Base-by-base conservation (phyloP, 805 yeast species). In the Zygosaccharomyces siamensis region DNA sequence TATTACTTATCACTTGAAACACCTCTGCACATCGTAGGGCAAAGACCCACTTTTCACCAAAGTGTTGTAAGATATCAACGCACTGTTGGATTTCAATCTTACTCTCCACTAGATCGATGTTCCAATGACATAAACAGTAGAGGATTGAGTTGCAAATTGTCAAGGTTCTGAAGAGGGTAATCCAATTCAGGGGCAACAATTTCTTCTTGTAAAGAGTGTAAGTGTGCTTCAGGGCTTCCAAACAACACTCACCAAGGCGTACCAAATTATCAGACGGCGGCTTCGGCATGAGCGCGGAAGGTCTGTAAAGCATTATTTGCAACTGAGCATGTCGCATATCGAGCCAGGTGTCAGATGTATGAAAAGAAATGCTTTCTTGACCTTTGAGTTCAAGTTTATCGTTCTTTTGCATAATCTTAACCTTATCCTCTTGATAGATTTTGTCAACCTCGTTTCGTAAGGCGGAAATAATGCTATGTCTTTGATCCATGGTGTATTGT, bases 131-230 rank as follows among this genome's bases (percentile, higher is more conserved):
- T 16, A 77, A 52, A 54, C 80, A 76, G 54, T 70, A 74, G 2
- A 77, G 55, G 16, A 77, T 64, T 1, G 77, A 72, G 18, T 78
- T 71, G 58, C 79, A 75, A n/a, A 70, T 69, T 12, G 75, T 71
- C 27, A 77, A 50, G 23, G 77, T 71, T 45, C 78, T 65, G 53
- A 74, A 72, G 7, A 74, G 56, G 1, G 79, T 74, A 18, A 75
- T 72, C 81, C 81, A 77, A 48, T 74, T 76, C 49, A 74, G 58
- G 0, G 80, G 81, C 28, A 77, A 57, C 36, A 72, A 55, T 43
- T 71, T 73, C 7, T 73, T 66, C 36, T 72, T 69, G 61, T 73
- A 77, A 3, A 77, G 52, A 37, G 68, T 70, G 60, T 76, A 76
- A 1, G 77, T 73, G 55, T 71, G 73, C 16, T 78, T 71, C 39